Evolutionary conservation across 371 early-diverging fungal genomes (phyloP).

Genomic region (Syncephalastrum racemosum): DNA sequence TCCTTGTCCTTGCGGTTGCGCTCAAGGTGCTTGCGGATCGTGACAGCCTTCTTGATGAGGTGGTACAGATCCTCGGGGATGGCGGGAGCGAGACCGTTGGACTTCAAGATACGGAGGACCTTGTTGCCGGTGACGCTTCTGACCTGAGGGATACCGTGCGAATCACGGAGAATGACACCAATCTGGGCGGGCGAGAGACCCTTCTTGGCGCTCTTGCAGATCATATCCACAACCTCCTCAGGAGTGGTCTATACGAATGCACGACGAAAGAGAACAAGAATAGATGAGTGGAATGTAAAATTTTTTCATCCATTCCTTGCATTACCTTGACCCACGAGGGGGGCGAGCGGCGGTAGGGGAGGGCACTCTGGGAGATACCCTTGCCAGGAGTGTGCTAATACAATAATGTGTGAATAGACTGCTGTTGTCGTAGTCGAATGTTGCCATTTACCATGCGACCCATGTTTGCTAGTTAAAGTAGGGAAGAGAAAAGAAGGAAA

Average conservation of each 20-base stretch:
- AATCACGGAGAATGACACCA: conserved; percentile 98
- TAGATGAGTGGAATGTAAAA: no score
- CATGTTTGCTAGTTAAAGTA: conserved; percentile 22
- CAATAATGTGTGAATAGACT: not conserved
- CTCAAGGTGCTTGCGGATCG: conserved; percentile 99
- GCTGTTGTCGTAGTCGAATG: not conserved
- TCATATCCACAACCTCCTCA: conserved; percentile 97
- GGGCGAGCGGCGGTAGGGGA: conserved; percentile 98
- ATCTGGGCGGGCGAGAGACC: conserved; percentile 99
- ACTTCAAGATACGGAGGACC: conserved; percentile 92
- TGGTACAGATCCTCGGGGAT: conserved; percentile 99
- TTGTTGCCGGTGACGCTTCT: conserved; percentile 95
- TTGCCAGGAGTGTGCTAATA: conserved; percentile 92
- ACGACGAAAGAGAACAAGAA: no score
- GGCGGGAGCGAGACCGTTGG: conserved; percentile 93
- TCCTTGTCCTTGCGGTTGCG: conserved; percentile 99
- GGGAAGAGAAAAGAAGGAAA: conserved; percentile 20
- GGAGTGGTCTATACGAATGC: conserved; percentile 68
- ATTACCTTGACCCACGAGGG: conserved; percentile 93
- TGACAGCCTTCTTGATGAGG: conserved; percentile 99
- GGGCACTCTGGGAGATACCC: conserved; percentile 98
- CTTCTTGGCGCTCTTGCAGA: conserved; percentile 99
- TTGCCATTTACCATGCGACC: conserved; percentile 29
- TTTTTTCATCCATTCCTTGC: not conserved
- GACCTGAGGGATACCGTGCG: conserved; percentile 98